These are phyloP conservation scores for Gymnopus androsaceus DNA, from an alignment of 1,284 basidiomycete genomes.

Conservation along the genomic window DNA sequence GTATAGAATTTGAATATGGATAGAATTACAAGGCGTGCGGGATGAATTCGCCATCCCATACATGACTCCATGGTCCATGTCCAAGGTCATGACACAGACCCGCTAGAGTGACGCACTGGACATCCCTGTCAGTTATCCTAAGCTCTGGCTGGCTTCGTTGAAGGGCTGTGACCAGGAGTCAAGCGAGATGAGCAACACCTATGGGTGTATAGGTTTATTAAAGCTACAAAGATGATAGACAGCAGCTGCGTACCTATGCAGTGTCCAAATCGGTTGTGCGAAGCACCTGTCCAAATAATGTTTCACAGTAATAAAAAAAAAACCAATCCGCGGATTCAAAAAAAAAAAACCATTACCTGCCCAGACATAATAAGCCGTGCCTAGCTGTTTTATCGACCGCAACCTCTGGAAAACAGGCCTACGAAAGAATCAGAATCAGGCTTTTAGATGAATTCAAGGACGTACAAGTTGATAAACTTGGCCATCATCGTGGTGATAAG, in stretches of 20 bases:
- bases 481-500: conserved; percentile 34
- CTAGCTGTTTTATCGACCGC: conserved; percentile 75
- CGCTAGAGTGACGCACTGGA: conserved; percentile 68
- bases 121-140: conserved; percentile 64
- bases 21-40: conserved; percentile 54
- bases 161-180: conserved; percentile 58
- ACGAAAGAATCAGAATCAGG: conserved; percentile 36
- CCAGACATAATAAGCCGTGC: conserved; percentile 74
- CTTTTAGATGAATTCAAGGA: not conserved
- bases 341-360: too few relatives aligned
- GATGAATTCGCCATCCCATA: conserved; percentile 70
- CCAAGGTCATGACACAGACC: conserved; percentile 75
- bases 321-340: too few relatives aligned
- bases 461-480: conserved; percentile 52
- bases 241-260: conserved; percentile 54
- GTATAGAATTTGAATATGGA: not conserved
- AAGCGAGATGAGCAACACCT: conserved; percentile 71
- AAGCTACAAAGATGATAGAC: not conserved
- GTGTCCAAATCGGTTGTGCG: conserved; percentile 81
- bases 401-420: conserved; percentile 70
- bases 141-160: conserved; percentile 62
- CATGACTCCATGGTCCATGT: conserved; percentile 75
- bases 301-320: too few relatives aligned
- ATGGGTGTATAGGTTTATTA: not conserved
- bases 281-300: too few relatives aligned